Conservation (phyloP, 139 green algal species). For the Volvox reticuliferus region DNA sequence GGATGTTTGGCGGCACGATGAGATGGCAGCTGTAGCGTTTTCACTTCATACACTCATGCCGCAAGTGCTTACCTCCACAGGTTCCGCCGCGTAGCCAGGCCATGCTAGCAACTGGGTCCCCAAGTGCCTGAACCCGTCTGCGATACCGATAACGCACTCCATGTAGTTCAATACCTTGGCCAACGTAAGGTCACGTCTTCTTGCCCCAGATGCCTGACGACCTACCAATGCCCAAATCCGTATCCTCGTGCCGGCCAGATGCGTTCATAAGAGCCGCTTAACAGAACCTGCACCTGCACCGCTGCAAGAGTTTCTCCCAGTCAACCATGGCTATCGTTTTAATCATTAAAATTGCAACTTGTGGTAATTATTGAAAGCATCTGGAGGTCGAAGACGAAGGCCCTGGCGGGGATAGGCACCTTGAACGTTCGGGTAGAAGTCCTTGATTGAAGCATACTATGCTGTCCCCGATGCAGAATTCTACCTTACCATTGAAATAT, state of each 20-base stretch:
- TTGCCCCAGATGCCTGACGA: neutral
- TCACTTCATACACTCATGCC: neutral
- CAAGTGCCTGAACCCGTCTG: conserved; percentile 7
- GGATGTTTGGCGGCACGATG: conserved; percentile 10
- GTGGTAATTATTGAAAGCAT: too few species aligned
- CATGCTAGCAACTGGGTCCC: conserved; percentile 17
- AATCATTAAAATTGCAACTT: too few species aligned
- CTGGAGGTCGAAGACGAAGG: too few species aligned
- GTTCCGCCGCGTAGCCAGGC: conserved; percentile 2
- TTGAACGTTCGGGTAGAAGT: too few species aligned
- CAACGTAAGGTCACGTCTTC: neutral
- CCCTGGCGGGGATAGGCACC: too few species aligned
- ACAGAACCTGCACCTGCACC: neutral
- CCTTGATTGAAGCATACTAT: too few species aligned
- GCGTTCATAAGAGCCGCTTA: neutral
- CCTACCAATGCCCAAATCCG: neutral
- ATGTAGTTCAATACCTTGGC: neutral
- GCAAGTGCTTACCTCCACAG: conserved; percentile 6
- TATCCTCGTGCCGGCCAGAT: conserved; percentile 6
- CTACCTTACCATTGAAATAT: too few species aligned
- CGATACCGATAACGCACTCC: neutral
- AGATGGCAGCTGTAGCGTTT: neutral
- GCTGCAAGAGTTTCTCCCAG: neutral
- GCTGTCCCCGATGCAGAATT: too few species aligned
- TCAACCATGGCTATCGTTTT: neutral